Evolutionary conservation across 345 rosid genomes (phyloP), one percentile per base, ranked within the genome.

Genomic region (Physaria fendleri): DNA sequence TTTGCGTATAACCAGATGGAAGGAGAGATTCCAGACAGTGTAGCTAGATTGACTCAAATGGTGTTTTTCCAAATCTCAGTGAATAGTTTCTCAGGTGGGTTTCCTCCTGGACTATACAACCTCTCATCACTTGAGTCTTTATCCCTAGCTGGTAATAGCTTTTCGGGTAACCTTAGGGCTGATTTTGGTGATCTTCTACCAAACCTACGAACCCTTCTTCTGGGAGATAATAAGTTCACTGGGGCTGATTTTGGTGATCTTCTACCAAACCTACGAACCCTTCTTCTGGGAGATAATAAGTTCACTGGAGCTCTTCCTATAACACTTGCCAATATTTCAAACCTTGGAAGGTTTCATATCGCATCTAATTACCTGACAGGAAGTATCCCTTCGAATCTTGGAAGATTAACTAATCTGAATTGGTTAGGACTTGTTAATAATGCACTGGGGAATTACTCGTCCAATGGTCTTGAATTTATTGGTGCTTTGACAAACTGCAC

Each of bases 401-500:
- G n/a, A n/a, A n/a, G n/a, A n/a, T n/a, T n/a, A n/a, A n/a, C n/a
- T n/a, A n/a, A n/a, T n/a, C n/a, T n/a, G n/a, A n/a, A n/a, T n/a
- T n/a, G n/a, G n/a, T n/a, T n/a, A n/a, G n/a, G n/a, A n/a, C n/a
- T n/a, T n/a, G n/a, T n/a, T n/a, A n/a, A n/a, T n/a, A n/a, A n/a
- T n/a, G n/a, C n/a, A n/a, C n/a, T n/a, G n/a, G n/a, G n/a, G n/a
- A n/a, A n/a, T n/a, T n/a, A n/a, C n/a, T n/a, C n/a, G n/a, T n/a
- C n/a, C n/a, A n/a, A n/a, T n/a, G n/a, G n/a, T 38, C 60, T 55
- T 15, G 34, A 55, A 2, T 55, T 55, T 39, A 21, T 38, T 23
- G 4, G 4, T 23, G 33, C 60, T 55, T 55, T 37, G 34, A 9
- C 7, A 23, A 55, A 55, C 10, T 55, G 60, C 34, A 55, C 60